phyloP scores from a whole-genome alignment of 2,329 filamentous ascomycete genomes.

The Fusarium penzigii region DNA sequence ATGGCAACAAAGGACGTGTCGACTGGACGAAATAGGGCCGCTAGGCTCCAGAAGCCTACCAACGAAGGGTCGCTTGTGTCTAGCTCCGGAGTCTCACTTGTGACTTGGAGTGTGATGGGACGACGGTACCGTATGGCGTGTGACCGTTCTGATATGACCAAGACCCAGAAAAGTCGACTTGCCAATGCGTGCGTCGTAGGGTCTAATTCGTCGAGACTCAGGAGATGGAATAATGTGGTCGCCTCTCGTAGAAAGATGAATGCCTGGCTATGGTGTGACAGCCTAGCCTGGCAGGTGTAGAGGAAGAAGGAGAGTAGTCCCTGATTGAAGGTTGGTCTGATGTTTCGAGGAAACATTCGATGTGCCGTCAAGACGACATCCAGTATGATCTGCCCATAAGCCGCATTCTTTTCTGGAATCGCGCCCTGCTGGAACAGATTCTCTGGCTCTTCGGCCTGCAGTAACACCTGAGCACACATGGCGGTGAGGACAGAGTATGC shows the following conservation, averaged over 20 bases:
- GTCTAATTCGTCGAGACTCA: constrained; percentile 32
- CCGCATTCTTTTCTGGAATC: constrained; percentile 37
- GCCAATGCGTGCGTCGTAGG: constrained; percentile 29
- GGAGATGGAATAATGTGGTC: constrained; percentile 41
- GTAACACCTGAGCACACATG: constrained; percentile 43
- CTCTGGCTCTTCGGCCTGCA: constrained; percentile 42
- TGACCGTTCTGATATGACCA: constrained; percentile 45
- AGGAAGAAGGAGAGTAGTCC: constrained; percentile 46
- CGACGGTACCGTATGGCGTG: constrained; percentile 47
- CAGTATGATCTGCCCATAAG: constrained; percentile 40
- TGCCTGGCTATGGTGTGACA: constrained; percentile 45
- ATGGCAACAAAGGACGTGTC: constrained; percentile 45
- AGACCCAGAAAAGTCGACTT: constrained; percentile 45
- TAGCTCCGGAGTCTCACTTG: constrained; percentile 35
- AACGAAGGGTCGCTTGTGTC: constrained; percentile 34
- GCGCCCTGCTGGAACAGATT: constrained; percentile 34
- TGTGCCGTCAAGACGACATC: constrained; percentile 39
- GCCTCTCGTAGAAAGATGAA: constrained; percentile 46
- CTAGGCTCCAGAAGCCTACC: constrained; percentile 42
- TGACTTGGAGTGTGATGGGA: constrained; percentile 46
- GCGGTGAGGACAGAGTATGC: constrained; percentile 39
- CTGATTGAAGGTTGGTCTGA: constrained; percentile 40
- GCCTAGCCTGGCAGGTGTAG: constrained; percentile 44
- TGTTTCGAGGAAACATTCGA: constrained; percentile 34
- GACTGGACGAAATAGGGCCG: constrained; percentile 42